Conservation (phyloP, 768 basidiomycete genomes). For the Boletus rubescentipes region DNA sequence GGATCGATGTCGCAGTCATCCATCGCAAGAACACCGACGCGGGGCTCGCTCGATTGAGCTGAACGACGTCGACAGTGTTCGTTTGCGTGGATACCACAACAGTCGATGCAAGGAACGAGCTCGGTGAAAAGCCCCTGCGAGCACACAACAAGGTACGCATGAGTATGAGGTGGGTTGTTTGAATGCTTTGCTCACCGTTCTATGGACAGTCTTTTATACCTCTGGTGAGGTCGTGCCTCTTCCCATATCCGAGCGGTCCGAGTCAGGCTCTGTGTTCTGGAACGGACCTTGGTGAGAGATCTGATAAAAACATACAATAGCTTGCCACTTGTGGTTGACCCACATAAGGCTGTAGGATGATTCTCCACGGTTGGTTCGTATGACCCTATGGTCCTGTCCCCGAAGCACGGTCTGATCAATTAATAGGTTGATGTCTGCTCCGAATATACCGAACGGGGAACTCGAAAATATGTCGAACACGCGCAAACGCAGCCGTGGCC, state of each 20-base stretch:
- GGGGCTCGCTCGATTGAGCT: conserved; percentile 26
- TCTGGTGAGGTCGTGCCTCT: not conserved
- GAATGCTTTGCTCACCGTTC: conserved; percentile 13
- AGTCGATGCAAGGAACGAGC: conserved; percentile 35
- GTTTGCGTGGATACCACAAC: conserved; percentile 30
- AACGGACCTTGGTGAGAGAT: conserved; percentile 9
- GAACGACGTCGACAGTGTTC: conserved; percentile 27
- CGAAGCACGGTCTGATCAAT: conserved; percentile 6
- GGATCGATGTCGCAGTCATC: conserved; percentile 72
- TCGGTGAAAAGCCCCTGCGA: conserved; percentile 7
- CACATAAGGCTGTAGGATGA: not conserved
- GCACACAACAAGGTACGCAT: not conserved
- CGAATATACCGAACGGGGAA: conserved; percentile 1
- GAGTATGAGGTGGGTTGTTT: conserved; percentile 4
- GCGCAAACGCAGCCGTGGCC: not conserved
- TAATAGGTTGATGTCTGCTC: conserved; percentile 6
- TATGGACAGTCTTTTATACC: conserved; percentile 17
- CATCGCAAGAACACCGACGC: conserved; percentile 62
- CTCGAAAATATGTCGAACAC: conserved; percentile 8
- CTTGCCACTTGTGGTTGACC: conserved; percentile 1
- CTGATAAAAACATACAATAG: not conserved
- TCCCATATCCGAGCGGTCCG: conserved; percentile 6
- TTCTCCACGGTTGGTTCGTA: conserved; percentile 16
- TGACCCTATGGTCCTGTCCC: not conserved
- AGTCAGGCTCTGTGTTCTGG: not conserved